Conservation (phyloP, 1,284 basidiomycete genomes). For the Tilletia horrida region DNA sequence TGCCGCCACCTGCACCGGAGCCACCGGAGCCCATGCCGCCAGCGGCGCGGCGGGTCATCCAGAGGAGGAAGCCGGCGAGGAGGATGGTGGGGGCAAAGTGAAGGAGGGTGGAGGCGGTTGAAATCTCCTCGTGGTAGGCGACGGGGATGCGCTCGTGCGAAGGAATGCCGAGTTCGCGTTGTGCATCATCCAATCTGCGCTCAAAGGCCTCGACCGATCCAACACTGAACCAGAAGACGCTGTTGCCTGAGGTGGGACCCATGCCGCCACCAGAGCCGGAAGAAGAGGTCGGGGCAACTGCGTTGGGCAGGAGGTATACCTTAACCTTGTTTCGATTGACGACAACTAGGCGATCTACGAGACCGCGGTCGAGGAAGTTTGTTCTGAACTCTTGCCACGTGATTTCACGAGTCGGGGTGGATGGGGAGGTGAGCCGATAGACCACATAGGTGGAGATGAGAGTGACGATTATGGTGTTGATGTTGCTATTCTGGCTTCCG, state of each 20-base stretch:
- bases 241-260: slow-evolving; percentile 33
- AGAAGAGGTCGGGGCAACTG: slow-evolving; percentile 59
- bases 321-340: slow-evolving; percentile 87
- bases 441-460: slow-evolving; percentile 67
- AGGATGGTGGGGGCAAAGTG: slow-evolving; percentile 92
- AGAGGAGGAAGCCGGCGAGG: slow-evolving; percentile 84
- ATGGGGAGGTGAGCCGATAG: slow-evolving; percentile 63
- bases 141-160: slow-evolving; percentile 91
- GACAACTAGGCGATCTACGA: slow-evolving; percentile 90
- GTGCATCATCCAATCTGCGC: slow-evolving; percentile 86
- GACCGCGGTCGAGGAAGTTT: slow-evolving; percentile 88
- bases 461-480: slow-evolving; percentile 47
- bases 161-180: slow-evolving; percentile 86
- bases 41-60: slow-evolving; percentile 74
- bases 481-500: slow-evolving; percentile 46
- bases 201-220: slow-evolving; percentile 97
- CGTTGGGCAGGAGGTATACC: slow-evolving; percentile 70
- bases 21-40: slow-evolving; percentile 54
- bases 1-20: slow-evolving; percentile 68
- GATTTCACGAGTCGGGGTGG: slow-evolving; percentile 71
- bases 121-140: slow-evolving; percentile 91
- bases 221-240: slow-evolving; percentile 85
- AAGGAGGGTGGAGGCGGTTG: slow-evolving; percentile 73
- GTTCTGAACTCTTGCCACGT: slow-evolving; percentile 99
- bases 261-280: slow-evolving; percentile 20